Base-by-base conservation (phyloP, 108 stramenopile species). In the Cyclostephanos tholiformis region DNA sequence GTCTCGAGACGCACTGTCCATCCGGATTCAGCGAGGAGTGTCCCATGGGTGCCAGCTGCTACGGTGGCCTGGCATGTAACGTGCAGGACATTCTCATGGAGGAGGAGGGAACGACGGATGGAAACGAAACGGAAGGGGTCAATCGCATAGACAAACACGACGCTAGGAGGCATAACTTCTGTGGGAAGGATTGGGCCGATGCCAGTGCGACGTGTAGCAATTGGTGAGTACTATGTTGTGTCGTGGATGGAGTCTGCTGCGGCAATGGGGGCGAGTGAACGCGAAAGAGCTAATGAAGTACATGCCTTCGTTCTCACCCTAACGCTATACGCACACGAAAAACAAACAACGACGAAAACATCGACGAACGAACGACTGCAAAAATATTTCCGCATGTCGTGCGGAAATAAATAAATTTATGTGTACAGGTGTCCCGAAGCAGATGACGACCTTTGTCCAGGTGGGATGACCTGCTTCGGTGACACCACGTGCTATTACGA, bases 181-280 rank as follows among this genome's bases (percentile, higher is more conserved):
- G 80, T 55, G 80, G 80, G 2, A 67, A 26, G 3, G 67, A 20
- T n/a, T 82, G 80, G 80, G 74, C 30, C 3, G 70, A 71, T 61
- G 80, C 80, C 16, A 65, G 48, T 60, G 38, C 22, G 2, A 53
- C 64, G 23, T 82, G 74, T 46, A 38, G 19, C 13, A 16, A 53
- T 43, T 82, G 80, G 80, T 80, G 56, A 30, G 41, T 56, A n/a
- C n/a, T n/a, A n/a, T n/a, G n/a, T n/a, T n/a, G n/a, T n/a, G n/a
- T n/a, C n/a, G n/a, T n/a, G n/a, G n/a, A n/a, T n/a, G n/a, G n/a
- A n/a, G n/a, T n/a, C n/a, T n/a, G n/a, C n/a, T n/a, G n/a, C n/a
- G n/a, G n/a, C n/a, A n/a, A n/a, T n/a, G n/a, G n/a, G n/a, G n/a
- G n/a, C n/a, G n/a, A n/a, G n/a, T n/a, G n/a, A 36, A 6, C 36